Evolutionary conservation across 768 basidiomycete genomes (phyloP).

Genomic region (Leucosporidium creatinivorum): DNA sequence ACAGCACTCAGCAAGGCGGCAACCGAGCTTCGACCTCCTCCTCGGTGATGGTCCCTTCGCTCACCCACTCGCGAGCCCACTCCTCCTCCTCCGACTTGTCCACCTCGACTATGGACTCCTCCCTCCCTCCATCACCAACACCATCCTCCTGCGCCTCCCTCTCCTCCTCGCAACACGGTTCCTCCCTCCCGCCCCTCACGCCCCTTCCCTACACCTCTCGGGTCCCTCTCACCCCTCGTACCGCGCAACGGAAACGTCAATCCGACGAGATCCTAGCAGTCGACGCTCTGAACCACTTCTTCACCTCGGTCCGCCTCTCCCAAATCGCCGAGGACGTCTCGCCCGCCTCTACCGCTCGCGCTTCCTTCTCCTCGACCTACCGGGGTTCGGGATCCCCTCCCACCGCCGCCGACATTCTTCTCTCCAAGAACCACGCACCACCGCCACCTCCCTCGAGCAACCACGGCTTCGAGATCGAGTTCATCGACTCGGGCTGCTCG

Average conservation of each 20-base stretch:
- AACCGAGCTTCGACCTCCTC: constrained; percentile 14
- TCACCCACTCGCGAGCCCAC: constrained; percentile 23
- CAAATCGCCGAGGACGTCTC: constrained; percentile 22
- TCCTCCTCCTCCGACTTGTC: constrained; percentile 25
- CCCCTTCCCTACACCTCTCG: constrained; percentile 9
- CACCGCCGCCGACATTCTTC: background rate
- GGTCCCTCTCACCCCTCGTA: constrained; percentile 18
- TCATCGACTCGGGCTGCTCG: constrained; percentile 26
- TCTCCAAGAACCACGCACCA: background rate
- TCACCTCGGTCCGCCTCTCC: constrained; percentile 17
- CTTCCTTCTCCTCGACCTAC: constrained; percentile 1
- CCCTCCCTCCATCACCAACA: constrained; percentile 17
- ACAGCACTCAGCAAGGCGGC: constrained; percentile 4
- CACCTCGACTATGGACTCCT: constrained; percentile 16
- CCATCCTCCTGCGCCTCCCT: constrained; percentile 1
- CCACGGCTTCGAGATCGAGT: constrained; percentile 25
- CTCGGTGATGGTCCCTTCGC: constrained; percentile 5
- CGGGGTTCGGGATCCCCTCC: background rate
- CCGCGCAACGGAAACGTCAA: constrained; percentile 6
- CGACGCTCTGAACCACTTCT: constrained; percentile 27
- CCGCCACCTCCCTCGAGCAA: background rate
- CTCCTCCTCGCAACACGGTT: background rate
- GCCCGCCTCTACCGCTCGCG: background rate
- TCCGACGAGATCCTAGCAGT: constrained; percentile 12
- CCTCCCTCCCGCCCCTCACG: constrained; percentile 1